Conservation (phyloP, 1,139 yeast genomes). For the Sugiyamaella castrensis region DNA sequence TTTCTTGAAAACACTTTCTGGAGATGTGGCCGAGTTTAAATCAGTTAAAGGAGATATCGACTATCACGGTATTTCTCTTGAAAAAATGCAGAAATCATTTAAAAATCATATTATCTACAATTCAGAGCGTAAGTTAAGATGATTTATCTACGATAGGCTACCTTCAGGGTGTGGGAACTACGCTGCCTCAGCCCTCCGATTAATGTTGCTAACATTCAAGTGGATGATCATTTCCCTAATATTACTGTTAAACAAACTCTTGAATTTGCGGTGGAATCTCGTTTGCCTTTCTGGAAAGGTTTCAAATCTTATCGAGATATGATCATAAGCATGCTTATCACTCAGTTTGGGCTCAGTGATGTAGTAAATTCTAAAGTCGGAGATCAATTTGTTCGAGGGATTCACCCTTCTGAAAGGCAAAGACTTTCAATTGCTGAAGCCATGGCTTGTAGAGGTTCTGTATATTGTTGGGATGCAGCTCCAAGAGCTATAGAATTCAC, state of each 20-base stretch:
- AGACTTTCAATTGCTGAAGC: constrained; percentile 62
- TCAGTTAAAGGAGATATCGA: constrained; percentile 43
- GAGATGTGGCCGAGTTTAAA: constrained; percentile 44
- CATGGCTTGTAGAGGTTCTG: constrained; percentile 51
- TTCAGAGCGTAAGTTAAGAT: constrained; percentile 43
- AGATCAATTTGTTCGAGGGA: constrained; percentile 57
- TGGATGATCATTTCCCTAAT: constrained; percentile 59
- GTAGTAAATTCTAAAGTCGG: constrained; percentile 55
- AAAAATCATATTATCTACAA: constrained; percentile 54
- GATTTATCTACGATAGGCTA: not conserved
- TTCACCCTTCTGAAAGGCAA: constrained; percentile 60
- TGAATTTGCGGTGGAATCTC: constrained; percentile 55
- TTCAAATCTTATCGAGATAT: constrained; percentile 47
- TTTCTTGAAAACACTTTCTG: constrained; percentile 53
- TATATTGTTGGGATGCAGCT: constrained; percentile 69
- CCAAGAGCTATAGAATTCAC: constrained; percentile 68
- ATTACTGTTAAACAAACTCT: constrained; percentile 61
- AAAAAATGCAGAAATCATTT: constrained; percentile 48
- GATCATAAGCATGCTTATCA: constrained; percentile 49
- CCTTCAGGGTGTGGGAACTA: not conserved
- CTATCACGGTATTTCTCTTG: constrained; percentile 49
- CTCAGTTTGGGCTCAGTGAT: constrained; percentile 57
- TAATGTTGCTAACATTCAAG: constrained; percentile 9
- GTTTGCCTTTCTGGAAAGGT: constrained; percentile 56
- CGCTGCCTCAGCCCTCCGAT: not conserved